A percentile compares a stretch with the other conserved stretches of the same genome.
Conservation (phyloP, 495 filamentous ascomycete species). For the Penicillium turbatum region DNA sequence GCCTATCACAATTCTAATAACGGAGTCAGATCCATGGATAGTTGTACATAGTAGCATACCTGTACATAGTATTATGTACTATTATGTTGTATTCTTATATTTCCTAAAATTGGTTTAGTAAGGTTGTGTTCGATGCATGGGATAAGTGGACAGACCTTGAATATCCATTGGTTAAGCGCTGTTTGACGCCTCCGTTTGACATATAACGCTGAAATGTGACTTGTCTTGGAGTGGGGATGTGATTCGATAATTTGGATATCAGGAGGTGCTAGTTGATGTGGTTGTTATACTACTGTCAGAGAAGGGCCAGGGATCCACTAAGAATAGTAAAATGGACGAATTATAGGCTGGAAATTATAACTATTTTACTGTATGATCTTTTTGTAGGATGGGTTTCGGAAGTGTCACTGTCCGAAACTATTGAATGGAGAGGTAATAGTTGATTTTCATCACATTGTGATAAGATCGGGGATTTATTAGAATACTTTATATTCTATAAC, state of each 20-base stretch:
- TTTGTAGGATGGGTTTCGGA: neutral
- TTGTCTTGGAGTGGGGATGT: neutral
- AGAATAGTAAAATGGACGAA: neutral
- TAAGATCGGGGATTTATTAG: neutral
- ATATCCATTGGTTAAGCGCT: neutral
- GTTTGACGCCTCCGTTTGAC: constrained; percentile 20
- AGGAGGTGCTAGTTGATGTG: neutral
- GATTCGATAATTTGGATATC: neutral
- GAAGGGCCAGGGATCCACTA: neutral
- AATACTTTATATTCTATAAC: too few relatives aligned
- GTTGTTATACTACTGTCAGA: neutral
- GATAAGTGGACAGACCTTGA: neutral
- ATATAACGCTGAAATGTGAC: constrained; percentile 13
- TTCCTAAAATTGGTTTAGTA: too few relatives aligned
- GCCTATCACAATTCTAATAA: too few relatives aligned
- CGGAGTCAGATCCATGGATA: too few relatives aligned
- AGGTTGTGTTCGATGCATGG: too few relatives aligned
- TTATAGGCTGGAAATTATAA: neutral
- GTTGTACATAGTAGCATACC: too few relatives aligned
- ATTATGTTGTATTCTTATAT: too few relatives aligned
- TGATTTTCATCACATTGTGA: neutral
- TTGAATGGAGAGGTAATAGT: constrained; percentile 1
- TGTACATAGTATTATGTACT: too few relatives aligned
- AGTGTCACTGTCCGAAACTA: neutral
- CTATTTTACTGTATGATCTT: too few relatives aligned